Evolutionary conservation across 805 yeast species (phyloP).

Genomic region (Yueomyces sp.): DNA sequence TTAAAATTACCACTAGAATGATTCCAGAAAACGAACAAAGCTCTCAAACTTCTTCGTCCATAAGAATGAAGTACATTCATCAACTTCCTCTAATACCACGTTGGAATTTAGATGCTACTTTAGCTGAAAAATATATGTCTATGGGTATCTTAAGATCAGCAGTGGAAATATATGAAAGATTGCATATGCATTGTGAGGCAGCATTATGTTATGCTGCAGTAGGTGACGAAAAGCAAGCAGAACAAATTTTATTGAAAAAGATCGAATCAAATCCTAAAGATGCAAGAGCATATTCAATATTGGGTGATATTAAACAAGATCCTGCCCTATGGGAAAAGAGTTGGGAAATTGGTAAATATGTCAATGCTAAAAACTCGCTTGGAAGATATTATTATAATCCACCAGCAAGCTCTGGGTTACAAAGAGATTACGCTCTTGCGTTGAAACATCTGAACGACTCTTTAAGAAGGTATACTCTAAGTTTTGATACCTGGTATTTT

Average conservation of each 20-base stretch:
- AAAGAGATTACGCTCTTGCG: constrained; percentile 39
- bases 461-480: constrained; percentile 56
- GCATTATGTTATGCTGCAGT: constrained; percentile 85
- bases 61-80: constrained; percentile 59
- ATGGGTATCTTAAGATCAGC: constrained; percentile 81
- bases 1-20: constrained; percentile 43
- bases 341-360: constrained; percentile 75
- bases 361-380: constrained; percentile 75
- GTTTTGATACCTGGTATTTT: constrained; percentile 76
- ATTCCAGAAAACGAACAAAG: constrained; percentile 31
- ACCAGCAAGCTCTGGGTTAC: constrained; percentile 39
- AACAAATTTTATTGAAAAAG: constrained; percentile 40
- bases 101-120: constrained; percentile 68
- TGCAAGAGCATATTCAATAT: constrained; percentile 69
- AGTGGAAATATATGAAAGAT: constrained; percentile 71
- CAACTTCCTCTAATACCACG: constrained; percentile 66
- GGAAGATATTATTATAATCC: constrained; percentile 61
- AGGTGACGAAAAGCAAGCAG: constrained; percentile 61
- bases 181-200: constrained; percentile 64
- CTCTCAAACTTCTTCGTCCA: constrained; percentile 24
- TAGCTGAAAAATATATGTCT: constrained; percentile 80
- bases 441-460: constrained; percentile 64
- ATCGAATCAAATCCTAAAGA: constrained; percentile 50
- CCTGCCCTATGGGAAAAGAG: constrained; percentile 70
- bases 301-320: constrained; percentile 75